A percentile compares a stretch with the other conserved stretches of the same genome.
Conservation (phyloP, 2,329 filamentous ascomycete genomes). For the Periglandula ipomoeae region DNA sequence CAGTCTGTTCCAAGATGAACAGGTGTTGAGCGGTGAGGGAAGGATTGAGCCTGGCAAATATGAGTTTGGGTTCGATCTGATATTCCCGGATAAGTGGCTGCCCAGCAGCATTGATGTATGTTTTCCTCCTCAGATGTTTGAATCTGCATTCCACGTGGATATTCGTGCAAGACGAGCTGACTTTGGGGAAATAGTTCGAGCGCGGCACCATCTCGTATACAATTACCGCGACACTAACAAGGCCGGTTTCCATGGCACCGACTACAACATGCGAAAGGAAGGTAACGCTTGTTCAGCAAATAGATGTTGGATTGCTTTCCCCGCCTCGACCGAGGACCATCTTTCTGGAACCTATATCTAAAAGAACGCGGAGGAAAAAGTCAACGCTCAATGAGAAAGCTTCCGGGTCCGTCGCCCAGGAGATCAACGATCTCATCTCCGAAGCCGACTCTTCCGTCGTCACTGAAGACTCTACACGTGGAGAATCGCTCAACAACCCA, state of each 20-base stretch:
- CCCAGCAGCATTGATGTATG: constrained; percentile 94
- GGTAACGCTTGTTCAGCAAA: constrained; percentile 67
- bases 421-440: constrained; percentile 26
- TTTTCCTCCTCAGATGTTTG: constrained; percentile 10
- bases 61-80: constrained; percentile 68
- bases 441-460: constrained; percentile 28
- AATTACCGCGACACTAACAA: constrained; percentile 80
- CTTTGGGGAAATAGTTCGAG: constrained; percentile 62
- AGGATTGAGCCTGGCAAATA: constrained; percentile 65
- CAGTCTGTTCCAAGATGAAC: constrained; percentile 76
- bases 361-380: constrained; percentile 54
- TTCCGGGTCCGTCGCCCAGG: constrained; percentile 28
- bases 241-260: constrained; percentile 77
- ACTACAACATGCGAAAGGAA: constrained; percentile 73
- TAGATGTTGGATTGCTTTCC: constrained; percentile 71
- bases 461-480: constrained; percentile 27
- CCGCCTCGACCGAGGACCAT: constrained; percentile 74
- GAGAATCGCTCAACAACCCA: constrained; percentile 29
- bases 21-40: constrained; percentile 70
- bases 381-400: constrained; percentile 35
- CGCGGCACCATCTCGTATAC: constrained; percentile 88
- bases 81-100: constrained; percentile 59
- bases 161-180: background rate
- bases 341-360: constrained; percentile 79
- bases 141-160: background rate